phyloP scores from a whole-genome alignment of 2,329 filamentous ascomycete species.

The Aspergillus piperis region DNA sequence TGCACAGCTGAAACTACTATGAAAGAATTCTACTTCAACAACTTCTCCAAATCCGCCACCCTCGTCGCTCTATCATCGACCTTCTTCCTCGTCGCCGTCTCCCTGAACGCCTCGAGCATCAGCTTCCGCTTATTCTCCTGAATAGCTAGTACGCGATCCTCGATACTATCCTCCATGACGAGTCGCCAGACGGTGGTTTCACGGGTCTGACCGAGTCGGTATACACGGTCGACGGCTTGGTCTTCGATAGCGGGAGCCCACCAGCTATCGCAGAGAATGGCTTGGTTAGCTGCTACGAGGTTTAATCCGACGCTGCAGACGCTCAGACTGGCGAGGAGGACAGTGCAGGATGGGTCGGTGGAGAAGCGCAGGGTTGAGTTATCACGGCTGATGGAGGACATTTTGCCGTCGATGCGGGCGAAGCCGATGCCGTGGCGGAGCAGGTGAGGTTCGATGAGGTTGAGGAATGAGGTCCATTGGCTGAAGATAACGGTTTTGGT shows the following conservation, averaged over 20 bases:
- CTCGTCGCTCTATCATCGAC: constrained; percentile 57
- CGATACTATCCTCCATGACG: constrained; percentile 77
- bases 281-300: constrained; percentile 80
- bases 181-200: constrained; percentile 78
- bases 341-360: constrained; percentile 64
- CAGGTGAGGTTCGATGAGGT: constrained; percentile 72
- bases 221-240: constrained; percentile 85
- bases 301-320: constrained; percentile 87
- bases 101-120: constrained; percentile 76
- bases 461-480: constrained; percentile 77
- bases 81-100: constrained; percentile 62
- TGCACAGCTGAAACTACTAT: no score
- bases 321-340: constrained; percentile 78
- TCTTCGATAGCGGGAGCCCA: constrained; percentile 94
- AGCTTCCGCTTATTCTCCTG: constrained; percentile 77
- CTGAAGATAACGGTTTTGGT: constrained; percentile 83
- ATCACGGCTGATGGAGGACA: constrained; percentile 72
- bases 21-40: constrained; percentile 25
- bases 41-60: constrained; percentile 51
- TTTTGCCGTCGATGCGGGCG: constrained; percentile 77
- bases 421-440: constrained; percentile 61
- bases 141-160: constrained; percentile 76
- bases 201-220: constrained; percentile 78
- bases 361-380: constrained; percentile 68
- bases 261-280: constrained; percentile 82